Evolutionary conservation across 495 filamentous ascomycete genomes (phyloP).

Genomic region (Annulohypoxylon bovei): DNA sequence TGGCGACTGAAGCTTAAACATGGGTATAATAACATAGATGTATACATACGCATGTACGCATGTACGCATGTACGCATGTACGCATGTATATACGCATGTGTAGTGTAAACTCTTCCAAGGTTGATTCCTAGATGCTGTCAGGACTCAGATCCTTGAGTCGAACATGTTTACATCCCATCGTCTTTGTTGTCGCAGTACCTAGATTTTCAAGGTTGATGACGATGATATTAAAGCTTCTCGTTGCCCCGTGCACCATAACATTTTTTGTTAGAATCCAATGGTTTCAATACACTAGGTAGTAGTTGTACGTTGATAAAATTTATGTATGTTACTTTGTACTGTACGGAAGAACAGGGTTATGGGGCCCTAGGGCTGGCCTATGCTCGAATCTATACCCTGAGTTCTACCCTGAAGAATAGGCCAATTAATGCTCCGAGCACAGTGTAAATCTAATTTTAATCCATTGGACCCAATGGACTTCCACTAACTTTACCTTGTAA

Average conservation of each 20-base stretch:
- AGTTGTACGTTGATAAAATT: not conserved
- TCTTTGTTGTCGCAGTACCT: not conserved
- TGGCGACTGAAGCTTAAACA: slow-evolving; percentile 1
- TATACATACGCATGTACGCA: too few species aligned
- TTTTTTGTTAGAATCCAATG: slow-evolving; percentile 18
- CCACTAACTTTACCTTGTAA: not conserved
- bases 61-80: not conserved
- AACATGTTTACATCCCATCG: not conserved
- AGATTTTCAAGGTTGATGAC: slow-evolving; percentile 9
- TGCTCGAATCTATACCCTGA: not conserved
- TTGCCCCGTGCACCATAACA: slow-evolving; percentile 37
- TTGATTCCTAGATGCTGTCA: not conserved
- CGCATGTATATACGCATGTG: not conserved
- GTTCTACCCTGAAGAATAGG: slow-evolving; percentile 14
- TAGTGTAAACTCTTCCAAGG: not conserved
- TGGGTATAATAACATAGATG: not conserved
- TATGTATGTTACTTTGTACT: slow-evolving; percentile 8
- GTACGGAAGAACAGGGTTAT: slow-evolving; percentile 19
- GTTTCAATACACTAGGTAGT: not conserved
- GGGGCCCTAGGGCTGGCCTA: slow-evolving; percentile 17
- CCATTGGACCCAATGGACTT: not conserved
- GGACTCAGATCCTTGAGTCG: not conserved
- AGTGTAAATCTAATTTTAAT: slow-evolving; percentile 32
- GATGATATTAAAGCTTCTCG: slow-evolving; percentile 11
- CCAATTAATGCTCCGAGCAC: slow-evolving; percentile 37